Conservation (phyloP, 164 flowering plant genomes). For the Magnolia kwangsiensis region DNA sequence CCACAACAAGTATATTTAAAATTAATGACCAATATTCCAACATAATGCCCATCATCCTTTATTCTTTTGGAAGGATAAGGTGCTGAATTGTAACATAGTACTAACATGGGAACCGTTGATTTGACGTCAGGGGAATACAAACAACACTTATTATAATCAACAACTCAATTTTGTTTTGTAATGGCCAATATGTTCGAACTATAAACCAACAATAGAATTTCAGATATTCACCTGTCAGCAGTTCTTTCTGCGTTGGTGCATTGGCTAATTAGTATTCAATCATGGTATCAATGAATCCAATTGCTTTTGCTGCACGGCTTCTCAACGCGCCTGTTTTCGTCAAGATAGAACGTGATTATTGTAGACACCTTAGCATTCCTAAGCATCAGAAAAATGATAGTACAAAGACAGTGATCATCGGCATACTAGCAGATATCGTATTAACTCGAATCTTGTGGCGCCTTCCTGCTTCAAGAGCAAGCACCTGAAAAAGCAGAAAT, state of each 20-base stretch:
- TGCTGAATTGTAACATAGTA: no score
- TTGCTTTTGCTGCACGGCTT: constrained; percentile 96
- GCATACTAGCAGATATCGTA: constrained; percentile 88
- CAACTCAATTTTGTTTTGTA: not conserved
- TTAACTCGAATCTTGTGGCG: no score
- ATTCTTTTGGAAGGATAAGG: no score
- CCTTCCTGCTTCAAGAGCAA: no score
- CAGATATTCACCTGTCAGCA: constrained; percentile 54
- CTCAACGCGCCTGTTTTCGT: constrained; percentile 63
- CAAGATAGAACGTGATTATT: not conserved
- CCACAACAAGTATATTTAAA: no score
- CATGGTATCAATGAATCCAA: constrained; percentile 91
- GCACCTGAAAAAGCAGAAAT: no score
- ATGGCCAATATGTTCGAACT: not conserved
- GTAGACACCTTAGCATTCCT: not conserved
- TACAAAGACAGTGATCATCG: not conserved
- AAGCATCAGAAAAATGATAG: not conserved
- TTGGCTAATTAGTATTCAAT: constrained; percentile 79
- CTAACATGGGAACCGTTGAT: no score
- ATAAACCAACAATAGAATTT: not conserved
- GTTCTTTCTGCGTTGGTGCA: constrained; percentile 86
- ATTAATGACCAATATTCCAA: no score
- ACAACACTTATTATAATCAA: no score
- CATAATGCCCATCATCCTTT: no score
- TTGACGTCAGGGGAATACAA: no score